Evolutionary conservation across 2,329 filamentous ascomycete genomes (phyloP), one percentile per base, ranked within the genome.

Genomic region (Cryphonectria parasitica): DNA sequence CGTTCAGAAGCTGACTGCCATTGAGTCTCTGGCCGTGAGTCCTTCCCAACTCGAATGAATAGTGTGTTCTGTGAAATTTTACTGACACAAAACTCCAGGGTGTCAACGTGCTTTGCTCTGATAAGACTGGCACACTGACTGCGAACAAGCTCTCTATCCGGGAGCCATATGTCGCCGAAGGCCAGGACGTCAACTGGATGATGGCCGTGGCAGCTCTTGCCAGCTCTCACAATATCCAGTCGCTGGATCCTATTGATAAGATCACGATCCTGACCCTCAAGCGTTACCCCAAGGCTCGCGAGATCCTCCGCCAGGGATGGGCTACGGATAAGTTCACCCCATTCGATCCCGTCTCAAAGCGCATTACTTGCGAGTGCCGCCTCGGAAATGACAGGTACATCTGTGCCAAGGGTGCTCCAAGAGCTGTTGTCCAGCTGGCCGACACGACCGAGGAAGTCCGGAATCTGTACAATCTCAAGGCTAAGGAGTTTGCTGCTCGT

Each of bases 161-260:
- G 79, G 91, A 93, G 78, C 91, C 91, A 28, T 93, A 90, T 82
- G 90, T 93, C 71, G 88, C 90, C 72, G 91, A 93, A 80, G 91
- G 91, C 76, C 88, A 92, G 78, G 91, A 93, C 81, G 89, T 93
- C 80, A 91, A 93, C 85, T 93, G 91, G 91, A 93, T 93, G 91
- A 93, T 93, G 91, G 91, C 91, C 74, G 91, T 92, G 72, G 91
- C 91, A 72, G 91, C 91, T 72, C 87, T 93, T 69, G 91, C 91
- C 70, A 93, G 91, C 67, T 93, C 91, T 73, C 91, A 93, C 85
- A 93, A 93, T 83, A 86, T 92, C 83, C 91, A 92, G 83, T 91
- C 91, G 73, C 87, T 93, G 73, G 91, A 93, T 79, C 91, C 91
- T 72, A 93, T 93, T 77, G 91, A 93, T 84, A 93, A 93, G 84